A percentile compares a stretch with the other conserved stretches of the same genome.
Conservation (phyloP, 192 early-diverging fungal genomes). For the Podila minutissima region DNA sequence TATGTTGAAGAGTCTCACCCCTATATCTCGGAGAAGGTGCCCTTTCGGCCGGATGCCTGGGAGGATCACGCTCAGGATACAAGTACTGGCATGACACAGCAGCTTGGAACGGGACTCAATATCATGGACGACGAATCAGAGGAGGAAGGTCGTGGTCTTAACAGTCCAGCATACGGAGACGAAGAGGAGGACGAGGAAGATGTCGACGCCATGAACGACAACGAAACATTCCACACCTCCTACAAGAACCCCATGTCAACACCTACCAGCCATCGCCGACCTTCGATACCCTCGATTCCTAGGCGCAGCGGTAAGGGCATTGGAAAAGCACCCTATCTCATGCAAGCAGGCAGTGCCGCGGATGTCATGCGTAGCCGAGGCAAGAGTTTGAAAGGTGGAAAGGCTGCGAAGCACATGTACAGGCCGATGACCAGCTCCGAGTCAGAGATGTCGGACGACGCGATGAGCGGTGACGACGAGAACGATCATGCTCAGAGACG, state of each 20-base stretch:
- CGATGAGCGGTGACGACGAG: constrained; percentile 10
- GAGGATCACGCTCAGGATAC: neutral
- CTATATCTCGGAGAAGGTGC: constrained; percentile 32
- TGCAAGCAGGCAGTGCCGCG: constrained; percentile 3
- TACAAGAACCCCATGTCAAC: constrained; percentile 35
- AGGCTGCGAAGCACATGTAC: constrained; percentile 21
- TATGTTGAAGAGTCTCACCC: constrained; percentile 5
- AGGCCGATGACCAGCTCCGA: constrained; percentile 5
- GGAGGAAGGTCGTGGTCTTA: neutral
- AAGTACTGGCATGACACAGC: too few species aligned
- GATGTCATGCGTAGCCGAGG: constrained; percentile 4
- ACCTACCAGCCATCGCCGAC: constrained; percentile 14
- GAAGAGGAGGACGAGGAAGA: constrained; percentile 1
- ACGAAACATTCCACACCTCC: constrained; percentile 22
- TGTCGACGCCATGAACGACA: neutral
- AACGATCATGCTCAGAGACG: neutral
- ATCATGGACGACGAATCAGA: neutral
- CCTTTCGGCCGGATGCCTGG: constrained; percentile 25
- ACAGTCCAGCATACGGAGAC: neutral
- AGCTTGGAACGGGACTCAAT: constrained; percentile 1
- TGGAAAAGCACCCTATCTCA: constrained; percentile 30
- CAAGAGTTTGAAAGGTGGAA: constrained; percentile 33
- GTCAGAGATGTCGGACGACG: constrained; percentile 26
- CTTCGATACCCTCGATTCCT: constrained; percentile 17
- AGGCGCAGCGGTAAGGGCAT: constrained; percentile 28